A percentile compares a stretch with the other conserved stretches of the same genome.
These are phyloP conservation scores for Nicotiana otophora DNA, from an alignment of 257 asterid species.

Conservation along the genomic window DNA sequence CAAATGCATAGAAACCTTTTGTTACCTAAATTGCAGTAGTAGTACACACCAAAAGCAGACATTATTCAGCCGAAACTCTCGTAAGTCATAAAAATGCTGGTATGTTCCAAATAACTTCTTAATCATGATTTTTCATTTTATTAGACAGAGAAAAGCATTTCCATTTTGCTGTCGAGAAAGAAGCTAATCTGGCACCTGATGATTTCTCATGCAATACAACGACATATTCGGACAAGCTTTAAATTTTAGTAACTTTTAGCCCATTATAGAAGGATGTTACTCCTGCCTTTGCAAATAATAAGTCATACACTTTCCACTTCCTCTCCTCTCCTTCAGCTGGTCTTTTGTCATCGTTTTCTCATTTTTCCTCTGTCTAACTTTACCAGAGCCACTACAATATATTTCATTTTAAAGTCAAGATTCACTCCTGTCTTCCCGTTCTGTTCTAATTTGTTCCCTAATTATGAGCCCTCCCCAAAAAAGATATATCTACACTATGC, in stretches of 20 bases:
- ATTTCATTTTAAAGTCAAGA: not conserved
- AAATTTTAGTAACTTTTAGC: not conserved
- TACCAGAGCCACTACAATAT: not conserved
- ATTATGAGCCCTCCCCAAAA: not conserved
- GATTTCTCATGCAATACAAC: not conserved
- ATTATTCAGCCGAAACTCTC: not conserved
- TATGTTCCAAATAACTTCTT: not conserved
- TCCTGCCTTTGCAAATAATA: not conserved
- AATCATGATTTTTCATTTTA: not conserved
- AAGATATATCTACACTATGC: not conserved
- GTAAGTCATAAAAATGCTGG: not conserved
- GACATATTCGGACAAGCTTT: not conserved
- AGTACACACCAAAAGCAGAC: not conserved
- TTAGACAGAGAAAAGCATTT: not conserved
- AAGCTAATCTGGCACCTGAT: not conserved
- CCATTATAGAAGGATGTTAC: not conserved
- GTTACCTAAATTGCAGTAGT: not conserved
- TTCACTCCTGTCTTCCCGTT: not conserved
- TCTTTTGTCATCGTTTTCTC: not conserved
- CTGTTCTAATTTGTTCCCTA: not conserved
- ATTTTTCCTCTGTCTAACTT: not conserved
- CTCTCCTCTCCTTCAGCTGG: not conserved
- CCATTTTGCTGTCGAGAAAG: not conserved
- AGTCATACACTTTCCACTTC: not conserved
- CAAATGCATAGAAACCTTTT: not conserved